Evolutionary conservation across 768 basidiomycete genomes (phyloP).

Genomic region (Sistotremastrum suecicum): DNA sequence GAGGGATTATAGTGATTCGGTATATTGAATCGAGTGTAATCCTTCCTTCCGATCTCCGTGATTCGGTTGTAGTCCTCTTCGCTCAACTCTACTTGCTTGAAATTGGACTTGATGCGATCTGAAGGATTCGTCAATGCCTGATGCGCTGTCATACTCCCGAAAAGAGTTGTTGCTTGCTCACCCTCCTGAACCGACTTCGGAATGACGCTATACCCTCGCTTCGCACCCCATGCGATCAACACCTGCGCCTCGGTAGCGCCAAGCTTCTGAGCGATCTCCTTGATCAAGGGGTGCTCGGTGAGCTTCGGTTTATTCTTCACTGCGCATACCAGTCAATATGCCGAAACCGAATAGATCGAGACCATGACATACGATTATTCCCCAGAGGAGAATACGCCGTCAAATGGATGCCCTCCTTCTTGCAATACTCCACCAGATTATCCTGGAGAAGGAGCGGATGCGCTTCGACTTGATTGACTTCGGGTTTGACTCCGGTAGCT

Average conservation of each 20-base stretch:
- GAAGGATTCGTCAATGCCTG: not conserved
- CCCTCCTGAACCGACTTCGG: constrained; percentile 67
- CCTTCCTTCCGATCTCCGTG: constrained; percentile 31
- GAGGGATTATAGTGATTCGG: constrained; percentile 42
- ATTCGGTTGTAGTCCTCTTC: constrained; percentile 55
- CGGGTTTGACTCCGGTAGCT: constrained; percentile 62
- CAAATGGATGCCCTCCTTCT: constrained; percentile 55
- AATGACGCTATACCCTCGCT: constrained; percentile 70
- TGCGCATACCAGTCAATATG: constrained; percentile 12
- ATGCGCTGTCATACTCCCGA: not conserved
- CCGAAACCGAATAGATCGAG: not conserved
- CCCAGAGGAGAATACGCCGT: constrained; percentile 64
- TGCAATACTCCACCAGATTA: constrained; percentile 56
- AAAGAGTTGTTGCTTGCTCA: constrained; percentile 10
- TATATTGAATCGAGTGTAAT: constrained; percentile 44
- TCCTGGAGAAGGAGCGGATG: constrained; percentile 72
- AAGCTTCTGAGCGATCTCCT: constrained; percentile 47
- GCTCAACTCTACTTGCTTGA: constrained; percentile 55
- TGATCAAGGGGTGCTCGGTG: constrained; percentile 49
- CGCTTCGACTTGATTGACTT: constrained; percentile 71
- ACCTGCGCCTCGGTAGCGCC: constrained; percentile 66
- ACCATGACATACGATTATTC: constrained; percentile 47
- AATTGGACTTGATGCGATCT: constrained; percentile 63
- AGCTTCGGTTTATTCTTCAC: constrained; percentile 49
- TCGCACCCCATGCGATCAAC: constrained; percentile 64